Base-by-base conservation (phyloP, 2,329 filamentous ascomycete genomes). In the Epichloe aotearoae region DNA sequence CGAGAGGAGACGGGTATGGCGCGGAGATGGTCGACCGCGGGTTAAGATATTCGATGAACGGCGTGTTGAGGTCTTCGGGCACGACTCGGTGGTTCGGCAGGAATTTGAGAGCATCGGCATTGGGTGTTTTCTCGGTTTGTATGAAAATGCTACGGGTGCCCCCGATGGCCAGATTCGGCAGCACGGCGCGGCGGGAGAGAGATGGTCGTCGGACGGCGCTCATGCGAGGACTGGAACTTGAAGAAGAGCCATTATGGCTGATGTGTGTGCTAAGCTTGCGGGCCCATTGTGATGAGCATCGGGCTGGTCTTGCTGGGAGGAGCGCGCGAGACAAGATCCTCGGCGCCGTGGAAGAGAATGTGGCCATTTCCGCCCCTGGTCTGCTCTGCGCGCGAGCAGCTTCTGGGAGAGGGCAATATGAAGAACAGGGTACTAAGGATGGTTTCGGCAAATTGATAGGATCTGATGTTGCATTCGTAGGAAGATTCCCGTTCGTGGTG, bases 101-200 rank as follows among this genome's bases (percentile, higher is more conserved):
- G 71, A 98, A 98, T 72, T 98, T 98, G 62, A 97, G 77, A 36
- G 89, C 90, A 72, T 97, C 89, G n/a, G 82, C 76, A 69, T 98
- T 98, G 26, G 93, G 93, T 1, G 93, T 98, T 57, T 78, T 80
- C 64, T 97, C 91, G 5, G 91, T 97, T 71, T 98, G 93, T 63
- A 98, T 98, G 73, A 97, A 98, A 68, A 98, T 95, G 23, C 82
- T 89, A 56, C 91, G 83, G 53, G 65, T 66, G 47, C 70, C 70
- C 50, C 50, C 44, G 55, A 48, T 50, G 53, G 20, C 48, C 50
- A 49, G 44, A 50, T 43, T 51, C 53, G 40, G 53, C 49, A 26
- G 30, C 14, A 30, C 30, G 15, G 12, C 52, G 54, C 46, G 61
- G 58, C 17, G 44, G 8, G 42, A 5, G 34, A 52, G 17, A 4